Conservation (phyloP, 495 filamentous ascomycete species). For the Penicillium subrubescens region DNA sequence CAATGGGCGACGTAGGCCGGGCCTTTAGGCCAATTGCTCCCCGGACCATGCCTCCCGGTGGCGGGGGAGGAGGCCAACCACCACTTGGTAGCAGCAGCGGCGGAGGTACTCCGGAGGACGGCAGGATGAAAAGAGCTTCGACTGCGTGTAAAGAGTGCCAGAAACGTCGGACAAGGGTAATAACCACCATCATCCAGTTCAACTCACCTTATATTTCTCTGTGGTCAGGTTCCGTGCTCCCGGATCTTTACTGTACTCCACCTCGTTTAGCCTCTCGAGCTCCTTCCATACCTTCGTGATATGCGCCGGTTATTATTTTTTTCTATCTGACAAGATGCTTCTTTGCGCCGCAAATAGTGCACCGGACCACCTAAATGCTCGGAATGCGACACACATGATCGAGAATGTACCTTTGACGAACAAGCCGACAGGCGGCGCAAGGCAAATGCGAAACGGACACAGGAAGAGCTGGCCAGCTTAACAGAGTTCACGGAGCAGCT, state of each 20-base stretch:
- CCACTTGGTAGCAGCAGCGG: constrained; percentile 10
- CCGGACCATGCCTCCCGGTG: constrained; percentile 24
- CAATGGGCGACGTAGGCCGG: constrained; percentile 38
- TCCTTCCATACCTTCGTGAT: not conserved
- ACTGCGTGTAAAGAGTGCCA: constrained; percentile 48
- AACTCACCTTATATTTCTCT: constrained; percentile 6
- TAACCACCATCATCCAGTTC: not conserved
- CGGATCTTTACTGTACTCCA: not conserved
- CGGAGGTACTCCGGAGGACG: constrained; percentile 31
- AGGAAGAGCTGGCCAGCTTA: constrained; percentile 35
- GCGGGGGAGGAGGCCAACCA: constrained; percentile 16
- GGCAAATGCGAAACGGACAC: constrained; percentile 32
- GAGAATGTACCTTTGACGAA: constrained; percentile 44
- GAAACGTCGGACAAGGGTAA: constrained; percentile 46
- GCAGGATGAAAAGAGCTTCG: constrained; percentile 42
- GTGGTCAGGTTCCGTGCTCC: not conserved
- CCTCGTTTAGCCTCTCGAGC: not conserved
- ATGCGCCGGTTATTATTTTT: not conserved
- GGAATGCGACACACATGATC: constrained; percentile 39
- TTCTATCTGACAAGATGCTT: constrained; percentile 10
- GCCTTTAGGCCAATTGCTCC: constrained; percentile 41
- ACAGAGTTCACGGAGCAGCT: constrained; percentile 34
- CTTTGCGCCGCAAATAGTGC: constrained; percentile 26
- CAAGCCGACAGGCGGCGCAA: constrained; percentile 46
- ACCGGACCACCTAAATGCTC: constrained; percentile 34